These are phyloP conservation scores for Fistulifera pelliculosa DNA, from an alignment of 108 stramenopile genomes.

Conservation along the genomic window DNA sequence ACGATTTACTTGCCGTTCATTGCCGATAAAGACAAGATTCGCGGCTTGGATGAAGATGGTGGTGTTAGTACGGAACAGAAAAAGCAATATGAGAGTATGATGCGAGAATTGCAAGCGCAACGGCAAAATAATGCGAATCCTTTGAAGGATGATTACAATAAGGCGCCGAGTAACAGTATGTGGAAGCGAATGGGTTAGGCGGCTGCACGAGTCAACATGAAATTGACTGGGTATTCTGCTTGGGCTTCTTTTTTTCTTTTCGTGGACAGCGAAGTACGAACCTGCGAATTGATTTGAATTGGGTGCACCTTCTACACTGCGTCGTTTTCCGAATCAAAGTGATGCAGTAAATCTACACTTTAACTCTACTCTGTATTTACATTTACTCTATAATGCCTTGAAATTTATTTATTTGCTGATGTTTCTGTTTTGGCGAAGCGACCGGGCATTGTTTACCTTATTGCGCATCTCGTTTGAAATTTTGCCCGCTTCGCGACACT, in stretches of 20 bases:
- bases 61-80: not conserved
- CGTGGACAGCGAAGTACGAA: no score
- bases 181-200: not conserved
- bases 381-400: no score
- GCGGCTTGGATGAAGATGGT: slow-evolving; percentile 17
- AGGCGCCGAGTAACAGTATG: not conserved
- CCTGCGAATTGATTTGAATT: no score
- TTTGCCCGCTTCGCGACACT: slow-evolving; percentile 47
- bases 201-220: no score
- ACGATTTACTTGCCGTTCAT: slow-evolving; percentile 14
- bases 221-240: no score
- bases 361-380: no score
- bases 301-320: no score
- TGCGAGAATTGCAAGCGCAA: not conserved
- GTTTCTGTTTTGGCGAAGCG: slow-evolving; percentile 16
- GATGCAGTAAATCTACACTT: no score
- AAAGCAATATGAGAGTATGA: not conserved
- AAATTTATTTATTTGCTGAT: no score
- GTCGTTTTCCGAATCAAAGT: no score
- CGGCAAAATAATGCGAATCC: no score
- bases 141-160: not conserved
- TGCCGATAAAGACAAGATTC: slow-evolving; percentile 15
- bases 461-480: slow-evolving; percentile 41
- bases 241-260: no score
- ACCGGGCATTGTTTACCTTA: slow-evolving; percentile 30